Evolutionary conservation across 1,284 basidiomycete genomes (phyloP), one percentile per base, ranked within the genome.

Genomic region (Sporisorium exsertum): DNA sequence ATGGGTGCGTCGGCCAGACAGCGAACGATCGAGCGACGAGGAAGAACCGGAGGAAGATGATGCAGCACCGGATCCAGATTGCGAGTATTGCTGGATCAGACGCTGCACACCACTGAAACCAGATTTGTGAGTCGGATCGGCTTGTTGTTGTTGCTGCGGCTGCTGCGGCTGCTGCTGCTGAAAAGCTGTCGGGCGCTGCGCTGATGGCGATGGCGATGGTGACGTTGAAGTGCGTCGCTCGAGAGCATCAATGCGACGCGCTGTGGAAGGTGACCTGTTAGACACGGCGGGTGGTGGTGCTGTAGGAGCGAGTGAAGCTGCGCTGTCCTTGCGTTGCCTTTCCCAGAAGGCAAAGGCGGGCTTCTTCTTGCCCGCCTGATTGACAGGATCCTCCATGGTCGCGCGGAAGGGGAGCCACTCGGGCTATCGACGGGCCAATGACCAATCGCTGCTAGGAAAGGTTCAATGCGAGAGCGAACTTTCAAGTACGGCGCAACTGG

Each of bases 311-410:
- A 56, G 24, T 13, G 58, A 35, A 4, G 49, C 33, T 15, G 64
- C 52, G 56, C 56, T 64, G 47, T 63, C 54, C 29, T 64, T 64
- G 49, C 61, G 53, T 33, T 67, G 72, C 22, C 72, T 40, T 32
- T 75, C 72, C 72, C 72, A 75, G 22, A 75, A 75, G 16, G 72
- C 72, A 51, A 75, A 71, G 3, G 68, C 64, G 22, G 68, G 68
- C 58, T 64, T 75, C 58, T 71, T 75, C 37, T 71, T 71, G 32
- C 18, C 47, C 18, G 57, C 27, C 10, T 53, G 63, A 18, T 55
- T 62, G n/a, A 71, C 51, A 2, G 72, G 68, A 18, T 64, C 72
- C 64, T 75, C 72, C 72, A 75, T 75, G 45, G n/a, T 42, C 33
- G 59, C 29, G 40, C 13, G 42, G 18, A 42, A 20, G 37, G 24